Base-by-base conservation (phyloP, 306 rosid genomes). In the Trifolium fragiferum region DNA sequence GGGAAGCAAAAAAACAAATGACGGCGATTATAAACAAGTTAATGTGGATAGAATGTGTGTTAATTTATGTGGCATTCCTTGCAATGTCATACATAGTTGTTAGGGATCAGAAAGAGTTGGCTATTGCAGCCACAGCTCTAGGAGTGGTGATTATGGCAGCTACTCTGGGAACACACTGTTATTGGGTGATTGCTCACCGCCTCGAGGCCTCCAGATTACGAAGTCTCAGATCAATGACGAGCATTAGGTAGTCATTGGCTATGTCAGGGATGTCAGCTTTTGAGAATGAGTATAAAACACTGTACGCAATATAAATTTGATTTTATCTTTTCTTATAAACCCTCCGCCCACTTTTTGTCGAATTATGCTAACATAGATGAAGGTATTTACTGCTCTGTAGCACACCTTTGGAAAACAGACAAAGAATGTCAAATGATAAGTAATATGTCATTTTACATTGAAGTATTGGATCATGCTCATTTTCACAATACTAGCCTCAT, bases 41-140 rank as follows among this genome's bases (percentile, higher is more conserved):
- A 20, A 87, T 91, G 97, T 91, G 97, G 97, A 10, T 87, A 59
- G 92, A 90, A 32, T 89, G 94, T 78, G 88, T 91, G 82, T 81
- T 86, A 68, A 76, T 91, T 74, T 91, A 90, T 5, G 89, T 87
- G 79, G 87, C 97, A 70, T 91, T 87, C 73, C 81, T 91, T 63
- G 94, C 97, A 33, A 81, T 91, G 78, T 89, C 97, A n/a, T 91
- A 80, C 68, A 51, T 87, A 16, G 84, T 91, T 72, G 94, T 91
- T 33, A 94, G 97, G 62, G 79, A 84, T 32, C 77, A 86, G 8
- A 87, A 78, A 69, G 81, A 85, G 76, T 76, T 89, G 75, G 97
- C 92, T 37, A 82, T 87, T 40, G 83, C 84, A 50, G 90, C 90
- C 59, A 84, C 97, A 20, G 86, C 47, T 53, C 20, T 91, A 73